A percentile compares a stretch with the other conserved stretches of the same genome.
phyloP scores from a whole-genome alignment of 345 rosid genomes.

The Eucalyptus brandiana region DNA sequence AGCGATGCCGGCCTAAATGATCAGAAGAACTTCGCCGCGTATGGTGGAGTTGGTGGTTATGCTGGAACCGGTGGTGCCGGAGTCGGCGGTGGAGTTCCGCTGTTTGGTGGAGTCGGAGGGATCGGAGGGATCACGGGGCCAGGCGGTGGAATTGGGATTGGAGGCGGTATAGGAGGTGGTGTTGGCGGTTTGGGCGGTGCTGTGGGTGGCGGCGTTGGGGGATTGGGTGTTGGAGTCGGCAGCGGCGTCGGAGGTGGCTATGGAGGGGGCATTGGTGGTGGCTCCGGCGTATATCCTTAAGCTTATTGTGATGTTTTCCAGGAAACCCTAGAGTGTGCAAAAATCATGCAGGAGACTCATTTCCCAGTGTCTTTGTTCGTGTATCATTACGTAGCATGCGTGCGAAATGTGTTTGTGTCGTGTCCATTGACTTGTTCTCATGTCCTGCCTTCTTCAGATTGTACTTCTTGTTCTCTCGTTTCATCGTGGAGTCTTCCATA shows the following conservation, averaged over 20 bases:
- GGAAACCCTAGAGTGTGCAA: neutral
- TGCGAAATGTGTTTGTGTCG: neutral
- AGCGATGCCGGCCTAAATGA: slow-evolving; percentile 36
- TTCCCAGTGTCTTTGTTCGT: neutral
- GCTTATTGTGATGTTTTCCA: neutral
- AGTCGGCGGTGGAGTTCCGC: slow-evolving; percentile 2
- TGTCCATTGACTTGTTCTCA: neutral
- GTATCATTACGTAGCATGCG: neutral
- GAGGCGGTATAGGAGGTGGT: slow-evolving; percentile 9
- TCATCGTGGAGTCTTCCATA: neutral
- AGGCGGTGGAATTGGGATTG: neutral
- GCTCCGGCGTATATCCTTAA: neutral
- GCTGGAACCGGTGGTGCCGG: slow-evolving; percentile 10
- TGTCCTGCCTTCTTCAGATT: neutral
- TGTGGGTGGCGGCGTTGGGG: neutral
- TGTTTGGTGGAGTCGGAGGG: neutral
- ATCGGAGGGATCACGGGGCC: neutral
- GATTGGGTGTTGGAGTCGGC: slow-evolving; percentile 3
- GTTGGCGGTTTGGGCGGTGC: slow-evolving; percentile 6
- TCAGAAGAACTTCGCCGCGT: slow-evolving; percentile 41
- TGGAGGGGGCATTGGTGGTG: neutral
- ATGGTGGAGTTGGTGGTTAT: slow-evolving; percentile 42
- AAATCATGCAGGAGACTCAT: neutral
- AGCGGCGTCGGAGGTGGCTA: neutral
- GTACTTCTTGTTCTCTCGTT: neutral